Percentiles rank a stretch among this genome's conserved stretches.
Evolutionary conservation across 495 filamentous ascomycete genomes (phyloP).

Genomic region (Hapsidospora chrysogenum): DNA sequence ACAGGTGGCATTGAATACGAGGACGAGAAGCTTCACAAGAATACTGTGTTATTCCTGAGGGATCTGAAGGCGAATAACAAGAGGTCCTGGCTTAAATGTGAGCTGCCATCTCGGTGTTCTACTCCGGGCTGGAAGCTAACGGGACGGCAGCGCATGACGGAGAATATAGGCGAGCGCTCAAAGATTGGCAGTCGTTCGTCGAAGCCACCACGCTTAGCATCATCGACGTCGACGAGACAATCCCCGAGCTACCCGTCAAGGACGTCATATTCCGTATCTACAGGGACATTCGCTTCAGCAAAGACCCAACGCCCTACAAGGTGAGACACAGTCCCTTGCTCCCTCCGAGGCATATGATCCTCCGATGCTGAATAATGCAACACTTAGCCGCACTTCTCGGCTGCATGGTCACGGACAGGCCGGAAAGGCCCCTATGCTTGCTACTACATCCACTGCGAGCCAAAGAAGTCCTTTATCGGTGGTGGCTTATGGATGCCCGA

Average conservation of each 20-base stretch:
- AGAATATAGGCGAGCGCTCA: conserved; percentile 57
- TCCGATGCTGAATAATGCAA: conserved; percentile 1
- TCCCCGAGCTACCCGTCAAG: conserved; percentile 68
- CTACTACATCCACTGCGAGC: conserved; percentile 47
- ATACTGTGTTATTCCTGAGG: conserved; percentile 61
- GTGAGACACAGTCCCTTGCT: conserved; percentile 25
- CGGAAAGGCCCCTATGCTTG: conserved; percentile 73
- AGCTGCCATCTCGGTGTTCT: too few species aligned
- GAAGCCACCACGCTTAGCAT: conserved; percentile 53
- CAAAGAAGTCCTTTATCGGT: conserved; percentile 33
- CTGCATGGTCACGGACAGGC: conserved; percentile 74
- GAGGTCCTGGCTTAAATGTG: conserved; percentile 67
- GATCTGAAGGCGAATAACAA: conserved; percentile 69
- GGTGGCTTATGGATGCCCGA: conserved; percentile 71
- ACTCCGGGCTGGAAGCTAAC: background rate
- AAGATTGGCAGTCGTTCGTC: conserved; percentile 64
- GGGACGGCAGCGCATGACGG: conserved; percentile 43
- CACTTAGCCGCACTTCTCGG: conserved; percentile 54
- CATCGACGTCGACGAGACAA: conserved; percentile 51
- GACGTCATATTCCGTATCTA: conserved; percentile 82
- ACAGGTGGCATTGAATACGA: conserved; percentile 48
- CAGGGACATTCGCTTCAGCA: conserved; percentile 60
- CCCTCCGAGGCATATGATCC: background rate
- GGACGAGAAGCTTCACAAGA: conserved; percentile 57
- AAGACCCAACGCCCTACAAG: conserved; percentile 77